Evolutionary conservation across 75 land plant species (phyloP).

Genomic region (Cunninghamia lanceolata): DNA sequence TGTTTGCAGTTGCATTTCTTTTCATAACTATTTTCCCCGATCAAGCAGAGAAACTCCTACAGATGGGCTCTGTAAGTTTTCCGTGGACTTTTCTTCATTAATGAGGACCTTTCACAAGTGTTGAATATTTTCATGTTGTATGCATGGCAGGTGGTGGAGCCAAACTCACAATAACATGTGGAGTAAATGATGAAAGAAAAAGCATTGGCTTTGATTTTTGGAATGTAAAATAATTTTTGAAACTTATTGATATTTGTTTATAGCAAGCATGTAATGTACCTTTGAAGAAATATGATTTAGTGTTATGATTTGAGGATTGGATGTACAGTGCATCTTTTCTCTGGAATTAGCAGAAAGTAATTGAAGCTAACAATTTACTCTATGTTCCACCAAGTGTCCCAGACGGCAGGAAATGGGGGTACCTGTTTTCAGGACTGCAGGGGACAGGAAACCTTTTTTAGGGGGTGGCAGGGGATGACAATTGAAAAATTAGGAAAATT

Average conservation of each 20-base stretch:
- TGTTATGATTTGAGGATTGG: neutral
- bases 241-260: neutral
- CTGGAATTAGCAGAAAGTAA: neutral
- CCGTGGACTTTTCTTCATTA: neutral
- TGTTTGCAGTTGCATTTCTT: conserved; percentile 69
- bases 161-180: neutral
- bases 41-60: conserved; percentile 72
- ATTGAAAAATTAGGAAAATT: too few relatives aligned
- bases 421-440: too few relatives aligned
- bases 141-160: neutral
- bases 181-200: neutral
- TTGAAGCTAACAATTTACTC: neutral
- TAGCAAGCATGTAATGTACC: neutral
- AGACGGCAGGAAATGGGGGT: too few relatives aligned
- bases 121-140: neutral
- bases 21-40: conserved; percentile 84
- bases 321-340: neutral
- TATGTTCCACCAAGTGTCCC: too few relatives aligned
- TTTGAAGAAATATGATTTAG: neutral
- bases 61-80: conserved; percentile 20
- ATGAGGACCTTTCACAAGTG: neutral
- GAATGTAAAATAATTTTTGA: neutral
- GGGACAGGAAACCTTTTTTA: too few relatives aligned
- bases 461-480: too few relatives aligned
- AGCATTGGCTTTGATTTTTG: neutral